Evolutionary conservation across 345 rosid species (phyloP), one percentile per base, ranked within the genome.

Genomic region (Populus davidiana): DNA sequence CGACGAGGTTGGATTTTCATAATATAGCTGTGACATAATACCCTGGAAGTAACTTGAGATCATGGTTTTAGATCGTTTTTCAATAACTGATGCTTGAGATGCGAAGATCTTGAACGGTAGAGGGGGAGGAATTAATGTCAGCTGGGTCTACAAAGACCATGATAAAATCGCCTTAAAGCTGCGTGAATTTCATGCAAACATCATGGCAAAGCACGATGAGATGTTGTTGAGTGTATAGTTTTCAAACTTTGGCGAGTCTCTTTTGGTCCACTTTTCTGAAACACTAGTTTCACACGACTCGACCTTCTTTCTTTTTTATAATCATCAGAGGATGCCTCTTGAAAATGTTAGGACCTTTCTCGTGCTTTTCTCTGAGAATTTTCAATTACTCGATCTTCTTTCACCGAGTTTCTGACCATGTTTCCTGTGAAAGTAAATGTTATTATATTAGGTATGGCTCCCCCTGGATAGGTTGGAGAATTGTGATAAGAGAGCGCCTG

Each of bases 161-260:
- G 79, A 65, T 64, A 62, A 65, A 54, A 25, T 73, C 33, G n/a
- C 27, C 4, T 65, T 16, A 9, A 80, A 81, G 66, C 41, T 61
- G 74, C n/a, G 39, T 78, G 83, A 83, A 78, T 77, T 81, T 83
- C 81, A 86, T 79, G 86, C 75, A 79, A 79, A 54, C 85, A 88
- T 84, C 85, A 86, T 88, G 81, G 78, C 85, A 23, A 7, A 72
- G 75, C 73, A 83, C 74, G 73, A 84, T 84, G 83, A 73, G 83
- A 84, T 76, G 85, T 63, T 65, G 72, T 41, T 77, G 85, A 71
- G 66, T 75, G 0, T 73, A 77, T 78, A 35, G 82, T 72, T 73
- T 62, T 78, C 66, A 13, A 65, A 56, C 83, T 78, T 72, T 61
- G 54, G 2, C 50, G 3, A 18, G 10, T 23, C 41, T 64, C 78